Percentiles rank a stretch among this genome's conserved stretches.
phyloP scores from a whole-genome alignment of 495 filamentous ascomycete species.

The Hypoxylon subgilvum region DNA sequence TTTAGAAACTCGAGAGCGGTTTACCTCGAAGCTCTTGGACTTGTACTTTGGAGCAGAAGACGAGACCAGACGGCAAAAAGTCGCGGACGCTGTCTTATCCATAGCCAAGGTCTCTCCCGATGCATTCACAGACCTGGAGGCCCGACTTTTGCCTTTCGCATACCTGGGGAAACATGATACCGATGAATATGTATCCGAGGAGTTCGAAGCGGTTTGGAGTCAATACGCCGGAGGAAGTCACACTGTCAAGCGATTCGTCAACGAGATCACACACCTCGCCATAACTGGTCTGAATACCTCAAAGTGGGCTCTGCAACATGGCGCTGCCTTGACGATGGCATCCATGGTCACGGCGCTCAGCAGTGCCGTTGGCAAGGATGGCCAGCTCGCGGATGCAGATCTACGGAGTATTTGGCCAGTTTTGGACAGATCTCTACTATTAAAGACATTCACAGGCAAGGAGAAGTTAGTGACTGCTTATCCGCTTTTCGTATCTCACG shows the following conservation, averaged over 20 bases:
- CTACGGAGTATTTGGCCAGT: slow-evolving; percentile 77
- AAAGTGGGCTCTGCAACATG: slow-evolving; percentile 89
- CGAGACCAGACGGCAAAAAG: slow-evolving; percentile 69
- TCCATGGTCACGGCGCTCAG: slow-evolving; percentile 70
- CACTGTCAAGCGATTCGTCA: slow-evolving; percentile 79
- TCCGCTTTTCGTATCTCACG: slow-evolving; percentile 72
- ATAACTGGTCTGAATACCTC: slow-evolving; percentile 71
- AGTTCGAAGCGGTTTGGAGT: slow-evolving; percentile 82
- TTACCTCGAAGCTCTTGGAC: slow-evolving; percentile 67
- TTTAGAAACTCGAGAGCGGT: slow-evolving; percentile 70
- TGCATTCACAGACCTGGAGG: slow-evolving; percentile 77
- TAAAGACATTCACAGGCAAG: slow-evolving; percentile 94
- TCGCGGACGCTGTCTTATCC: slow-evolving; percentile 79
- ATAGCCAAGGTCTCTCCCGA: slow-evolving; percentile 88
- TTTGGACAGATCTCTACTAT: slow-evolving; percentile 75
- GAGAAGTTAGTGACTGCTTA: slow-evolving; percentile 87
- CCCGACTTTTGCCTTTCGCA: slow-evolving; percentile 78
- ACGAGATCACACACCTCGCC: slow-evolving; percentile 76
- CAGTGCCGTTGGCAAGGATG: slow-evolving; percentile 45
- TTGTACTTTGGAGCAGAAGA: slow-evolving; percentile 84
- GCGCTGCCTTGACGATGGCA: slow-evolving; percentile 78
- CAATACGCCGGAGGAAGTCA: slow-evolving; percentile 86
- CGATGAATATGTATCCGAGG: slow-evolving; percentile 73
- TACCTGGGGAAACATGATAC: slow-evolving; percentile 87
- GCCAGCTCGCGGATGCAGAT: slow-evolving; percentile 61